phyloP scores from a whole-genome alignment of 345 rosid genomes.

The sweet orange (Citrus sinensis) region DVS_A1.0 CM039162.1:25628501-25629000 shows the following conservation, averaged over 20 bases:
- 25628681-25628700: not conserved
- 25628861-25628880: not conserved
- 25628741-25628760: not conserved
- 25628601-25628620: not conserved
- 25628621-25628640: not conserved
- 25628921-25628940: not conserved
- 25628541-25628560: too few species aligned
- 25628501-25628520: too few species aligned
- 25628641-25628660: not conserved
- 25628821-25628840: slow-evolving; percentile 11
- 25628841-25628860: not conserved
- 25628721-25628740: not conserved
- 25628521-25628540: too few species aligned
- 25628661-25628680: not conserved
- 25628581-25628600: not conserved
- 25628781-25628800: slow-evolving; percentile 18
- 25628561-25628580: too few species aligned
- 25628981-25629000: not conserved
- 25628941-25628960: not conserved
- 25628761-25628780: not conserved
- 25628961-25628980: not conserved
- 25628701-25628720: not conserved
- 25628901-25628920: slow-evolving; percentile 14
- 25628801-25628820: not conserved
- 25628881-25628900: slow-evolving; percentile 13